Base-by-base conservation (phyloP, 2,329 filamentous ascomycete genomes). In the Coleophoma eucalyptorum region DNA sequence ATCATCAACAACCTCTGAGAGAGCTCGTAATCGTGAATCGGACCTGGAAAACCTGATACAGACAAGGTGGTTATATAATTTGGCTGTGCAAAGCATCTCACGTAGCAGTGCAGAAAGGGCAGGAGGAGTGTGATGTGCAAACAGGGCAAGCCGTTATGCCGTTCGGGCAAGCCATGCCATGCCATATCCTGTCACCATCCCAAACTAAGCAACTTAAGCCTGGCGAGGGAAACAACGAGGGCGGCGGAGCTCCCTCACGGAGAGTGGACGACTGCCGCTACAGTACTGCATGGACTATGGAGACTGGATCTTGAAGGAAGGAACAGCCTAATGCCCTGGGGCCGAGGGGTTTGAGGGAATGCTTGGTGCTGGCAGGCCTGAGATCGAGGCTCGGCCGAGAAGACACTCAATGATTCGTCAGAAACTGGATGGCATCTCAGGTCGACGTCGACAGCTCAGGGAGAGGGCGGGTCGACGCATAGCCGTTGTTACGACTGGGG, bases 361-460 rank as follows among this genome's bases (percentile, higher is more conserved):
- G 59, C 58, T 54, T 26, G 26, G 26, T 26, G 26, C 26, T 26
- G 51, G 20, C 26, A 53, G 55, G 54, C 61, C 51, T 59, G 56
- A 62, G 62, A 65, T 65, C 59, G 61, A 60, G 56, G 54, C 52
- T 60, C 53, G 59, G 58, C 52, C 49, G 37, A 20, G 49, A 37
- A 51, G 37, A 49, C 49, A 50, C 26, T 45, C 51, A 55, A 55
- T 60, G 57, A 65, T 61, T 62, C 59, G 60, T 44, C 48, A 55
- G 31, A 46, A 53, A 42, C 48, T 8, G 26, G 26, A 26, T 26
- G 26, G 53, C 48, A 52, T 57, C 48, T 57, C 49, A 54, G 46
- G 53, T 53, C 52, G 52, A 49, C 52, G 51, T 44, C 18, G 51
- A 46, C 57, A 26, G 26, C 26, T 26, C 26, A 26, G 26, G 26